A percentile compares a stretch with the other conserved stretches of the same genome.
Evolutionary conservation across 805 yeast genomes (phyloP).

Genomic region (Osmozyma mogii): DNA sequence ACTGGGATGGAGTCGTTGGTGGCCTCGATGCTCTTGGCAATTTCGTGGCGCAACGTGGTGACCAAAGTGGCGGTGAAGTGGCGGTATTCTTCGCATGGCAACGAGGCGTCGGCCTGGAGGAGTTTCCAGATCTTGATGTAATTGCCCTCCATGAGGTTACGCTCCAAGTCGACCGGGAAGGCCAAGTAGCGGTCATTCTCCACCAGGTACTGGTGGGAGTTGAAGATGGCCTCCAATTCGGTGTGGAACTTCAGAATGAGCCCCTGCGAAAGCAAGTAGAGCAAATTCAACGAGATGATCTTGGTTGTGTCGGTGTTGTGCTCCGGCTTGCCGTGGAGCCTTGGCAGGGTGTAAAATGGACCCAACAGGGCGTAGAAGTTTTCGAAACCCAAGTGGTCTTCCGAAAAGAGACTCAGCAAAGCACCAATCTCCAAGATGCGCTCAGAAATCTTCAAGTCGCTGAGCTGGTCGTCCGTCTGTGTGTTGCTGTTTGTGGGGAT

Average conservation of each 20-base stretch:
- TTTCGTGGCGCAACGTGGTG: conserved; percentile 76
- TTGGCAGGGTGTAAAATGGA: conserved; percentile 56
- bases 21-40: conserved; percentile 73
- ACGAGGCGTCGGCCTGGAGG: conserved; percentile 46
- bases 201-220: conserved; percentile 45
- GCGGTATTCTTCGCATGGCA: conserved; percentile 67
- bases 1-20: conserved; percentile 73
- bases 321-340: conserved; percentile 31
- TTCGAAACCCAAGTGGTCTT: conserved; percentile 59
- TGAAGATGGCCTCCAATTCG: conserved; percentile 68
- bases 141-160: conserved; percentile 94
- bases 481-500: conserved; percentile 46
- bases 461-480: conserved; percentile 34
- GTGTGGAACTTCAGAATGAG: conserved; percentile 85
- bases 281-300: conserved; percentile 65
- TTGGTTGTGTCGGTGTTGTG: conserved; percentile 41
- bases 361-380: conserved; percentile 66
- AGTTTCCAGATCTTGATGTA: conserved; percentile 86
- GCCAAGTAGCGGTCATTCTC: conserved; percentile 58
- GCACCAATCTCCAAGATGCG: conserved; percentile 87
- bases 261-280: conserved; percentile 73
- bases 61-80: conserved; percentile 70
- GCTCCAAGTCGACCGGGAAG: conserved; percentile 84
- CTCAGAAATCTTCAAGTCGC: conserved; percentile 72
- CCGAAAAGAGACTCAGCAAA: conserved; percentile 58